Base-by-base conservation (phyloP, 345 rosid species). In the Barbarea vulgaris region DNA sequence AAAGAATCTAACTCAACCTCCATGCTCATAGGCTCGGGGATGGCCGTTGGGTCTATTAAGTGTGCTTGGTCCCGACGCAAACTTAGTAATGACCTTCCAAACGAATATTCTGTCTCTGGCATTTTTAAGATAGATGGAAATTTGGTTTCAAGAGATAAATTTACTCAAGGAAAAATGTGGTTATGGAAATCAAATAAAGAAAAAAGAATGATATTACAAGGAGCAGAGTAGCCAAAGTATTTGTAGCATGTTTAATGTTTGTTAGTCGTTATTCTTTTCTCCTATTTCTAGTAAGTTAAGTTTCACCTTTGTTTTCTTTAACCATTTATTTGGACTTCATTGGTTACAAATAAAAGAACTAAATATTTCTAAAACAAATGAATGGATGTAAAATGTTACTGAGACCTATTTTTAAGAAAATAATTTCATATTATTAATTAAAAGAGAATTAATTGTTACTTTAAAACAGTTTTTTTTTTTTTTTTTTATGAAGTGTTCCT, bases 1-100 rank as follows among this genome's bases (percentile, higher is more conserved):
- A 91, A 88, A 7, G 84, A 66, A 24, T 87, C 90, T 31, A 89
- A 78, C 73, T 88, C 90, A 10, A 70, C 54, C 56, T 84, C 90
- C 27, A 77, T 81, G 47, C 50, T 46, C 44, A 69, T 58, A 0
- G 67, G 65, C 47, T 79, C 74, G 19, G 80, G 82, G 3, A 50
- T 21, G 6, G 55, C 41, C 5, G 69, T 63, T 22, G 63, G 65
- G 11, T 76, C 78, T 76, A 82, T 63, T n/a, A 73, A 66, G 28
- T 83, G 77, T 18, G 74, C 68, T 48, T 83, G 81, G 79, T 83
- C 82, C 15, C 89, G 82, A 12, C 86, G 78, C 67, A 81, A 73
- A 75, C 84, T 75, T 15, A 85, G 56, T 62, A 85, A 36, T 22
- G 89, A 80, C 62, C 89, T 84, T 58, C 83, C 82, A 73, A 80